Evolutionary conservation across 495 filamentous ascomycete species (phyloP).

Genomic region (Xylaria acuta): DNA sequence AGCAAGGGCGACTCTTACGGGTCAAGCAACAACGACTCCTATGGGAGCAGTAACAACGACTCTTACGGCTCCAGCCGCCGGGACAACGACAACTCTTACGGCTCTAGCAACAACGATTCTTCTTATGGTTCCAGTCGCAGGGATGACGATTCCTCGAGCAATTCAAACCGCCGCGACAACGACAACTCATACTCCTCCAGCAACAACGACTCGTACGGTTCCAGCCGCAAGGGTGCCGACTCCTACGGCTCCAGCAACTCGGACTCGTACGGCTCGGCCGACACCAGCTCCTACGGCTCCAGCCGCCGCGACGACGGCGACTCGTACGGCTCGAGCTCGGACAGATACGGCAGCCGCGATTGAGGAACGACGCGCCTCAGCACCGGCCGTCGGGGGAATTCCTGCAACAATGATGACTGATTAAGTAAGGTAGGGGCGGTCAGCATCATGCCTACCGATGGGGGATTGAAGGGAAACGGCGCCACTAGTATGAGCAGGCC

Average conservation of each 20-base stretch:
- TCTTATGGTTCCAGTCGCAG: slow-evolving; percentile 38
- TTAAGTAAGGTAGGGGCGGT: neutral
- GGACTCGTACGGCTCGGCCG: slow-evolving; percentile 31
- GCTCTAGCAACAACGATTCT: slow-evolving; percentile 27
- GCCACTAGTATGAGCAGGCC: neutral
- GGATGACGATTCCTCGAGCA: slow-evolving; percentile 10
- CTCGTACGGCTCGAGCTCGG: slow-evolving; percentile 33
- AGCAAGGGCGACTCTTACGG: slow-evolving; percentile 17
- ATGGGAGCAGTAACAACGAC: slow-evolving; percentile 25
- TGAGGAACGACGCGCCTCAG: neutral
- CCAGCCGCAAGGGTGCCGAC: slow-evolving; percentile 15
- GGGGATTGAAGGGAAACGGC: slow-evolving; percentile 2
- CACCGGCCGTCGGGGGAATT: neutral
- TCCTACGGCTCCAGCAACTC: slow-evolving; percentile 32
- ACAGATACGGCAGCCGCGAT: slow-evolving; percentile 23
- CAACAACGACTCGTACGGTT: slow-evolving; percentile 33
- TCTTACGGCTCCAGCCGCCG: slow-evolving; percentile 28
- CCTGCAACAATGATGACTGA: neutral
- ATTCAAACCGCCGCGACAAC: slow-evolving; percentile 7
- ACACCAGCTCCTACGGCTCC: slow-evolving; percentile 31
- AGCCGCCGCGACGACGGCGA: slow-evolving; percentile 22
- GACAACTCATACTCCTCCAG: slow-evolving; percentile 34
- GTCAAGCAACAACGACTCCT: slow-evolving; percentile 21
- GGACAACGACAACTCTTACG: slow-evolving; percentile 27
- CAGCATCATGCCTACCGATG: neutral